Evolutionary conservation across 768 basidiomycete species (phyloP), one percentile per base, ranked within the genome.

Genomic region (Naganishia randhawae): DNA sequence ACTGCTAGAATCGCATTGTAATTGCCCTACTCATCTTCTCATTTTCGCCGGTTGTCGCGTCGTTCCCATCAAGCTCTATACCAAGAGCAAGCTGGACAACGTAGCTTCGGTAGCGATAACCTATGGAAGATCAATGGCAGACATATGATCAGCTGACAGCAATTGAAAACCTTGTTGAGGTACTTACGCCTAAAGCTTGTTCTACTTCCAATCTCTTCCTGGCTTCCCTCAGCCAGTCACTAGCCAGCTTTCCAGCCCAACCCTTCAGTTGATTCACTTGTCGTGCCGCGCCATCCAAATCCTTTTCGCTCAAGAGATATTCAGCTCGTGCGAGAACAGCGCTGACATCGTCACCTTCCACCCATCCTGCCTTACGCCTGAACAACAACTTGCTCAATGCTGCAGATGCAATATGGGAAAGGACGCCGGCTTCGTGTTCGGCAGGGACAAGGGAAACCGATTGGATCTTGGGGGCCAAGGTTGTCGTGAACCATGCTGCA

Each of bases 191-290:
- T 72, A 99, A 79, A 48, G 92, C 91, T 80, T 97, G 95, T 78
- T 90, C 84, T 35, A 96, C 92, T 81, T 96, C 92, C 69, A 99
- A 79, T 77, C 93, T 84, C 76, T 85, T 83, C 71, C 95, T 84
- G 11, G 92, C 93, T 73, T 91, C 92, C 73, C 87, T 86, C 45
- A 99, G 82, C 96, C 95, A 99, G 80, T 98, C 95, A 39, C 50
- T 17, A 89, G 89, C 68, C 74, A 83, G 50, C 73, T 80, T 73
- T 25, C 71, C 77, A 0, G 79, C 75, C 79, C 89, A 86, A 1
- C 94, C 95, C 37, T 84, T 86, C 65, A 99, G 81, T 80, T 92
- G 89, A 78, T 97, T 99, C 32, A 97, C 83, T 81, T 97, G 94
- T 65, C 95, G 84, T 39, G 93, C 83, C 22, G 95, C 95, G 13